These are phyloP conservation scores for Capniomyces stellatus DNA, from an alignment of 371 early-diverging fungal genomes.

Conservation along the genomic window DNA sequence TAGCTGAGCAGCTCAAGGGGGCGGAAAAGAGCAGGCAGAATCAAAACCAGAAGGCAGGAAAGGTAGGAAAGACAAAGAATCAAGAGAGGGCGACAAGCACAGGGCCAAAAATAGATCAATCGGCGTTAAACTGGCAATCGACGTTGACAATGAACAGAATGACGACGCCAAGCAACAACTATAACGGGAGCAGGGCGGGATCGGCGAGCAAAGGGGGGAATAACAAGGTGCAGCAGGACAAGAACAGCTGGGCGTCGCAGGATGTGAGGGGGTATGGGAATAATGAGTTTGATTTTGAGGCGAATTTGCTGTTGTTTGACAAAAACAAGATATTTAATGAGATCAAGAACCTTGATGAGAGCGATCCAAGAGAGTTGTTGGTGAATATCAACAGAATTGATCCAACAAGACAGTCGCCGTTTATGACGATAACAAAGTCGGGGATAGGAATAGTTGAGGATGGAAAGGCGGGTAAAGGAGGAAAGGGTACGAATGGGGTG, in stretches of 20 bases:
- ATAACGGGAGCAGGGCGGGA: background rate
- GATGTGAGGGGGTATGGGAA: conserved; percentile 1
- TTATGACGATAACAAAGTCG: too few species aligned
- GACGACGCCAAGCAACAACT: background rate
- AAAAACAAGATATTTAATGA: conserved; percentile 3
- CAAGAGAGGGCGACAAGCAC: background rate
- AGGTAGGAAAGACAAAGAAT: background rate
- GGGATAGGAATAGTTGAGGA: too few species aligned
- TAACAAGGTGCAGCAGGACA: too few species aligned
- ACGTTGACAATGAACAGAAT: background rate
- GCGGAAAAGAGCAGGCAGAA: background rate
- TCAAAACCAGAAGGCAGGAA: background rate
- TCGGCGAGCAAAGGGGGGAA: too few species aligned
- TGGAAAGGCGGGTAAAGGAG: too few species aligned
- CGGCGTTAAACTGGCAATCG: background rate
- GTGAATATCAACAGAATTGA: conserved; percentile 1
- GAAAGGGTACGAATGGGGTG: too few species aligned
- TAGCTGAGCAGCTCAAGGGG: background rate
- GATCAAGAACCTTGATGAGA: conserved; percentile 2
- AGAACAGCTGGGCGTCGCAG: background rate
- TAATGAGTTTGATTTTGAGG: conserved; percentile 4
- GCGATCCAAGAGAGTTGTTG: background rate
- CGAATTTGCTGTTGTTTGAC: conserved; percentile 1
- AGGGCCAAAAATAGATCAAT: background rate
- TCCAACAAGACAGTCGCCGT: too few species aligned